A percentile compares a stretch with the other conserved stretches of the same genome.
Conservation (phyloP, 2,329 filamentous ascomycete genomes). For the Emmonsiellopsis sp. region DNA sequence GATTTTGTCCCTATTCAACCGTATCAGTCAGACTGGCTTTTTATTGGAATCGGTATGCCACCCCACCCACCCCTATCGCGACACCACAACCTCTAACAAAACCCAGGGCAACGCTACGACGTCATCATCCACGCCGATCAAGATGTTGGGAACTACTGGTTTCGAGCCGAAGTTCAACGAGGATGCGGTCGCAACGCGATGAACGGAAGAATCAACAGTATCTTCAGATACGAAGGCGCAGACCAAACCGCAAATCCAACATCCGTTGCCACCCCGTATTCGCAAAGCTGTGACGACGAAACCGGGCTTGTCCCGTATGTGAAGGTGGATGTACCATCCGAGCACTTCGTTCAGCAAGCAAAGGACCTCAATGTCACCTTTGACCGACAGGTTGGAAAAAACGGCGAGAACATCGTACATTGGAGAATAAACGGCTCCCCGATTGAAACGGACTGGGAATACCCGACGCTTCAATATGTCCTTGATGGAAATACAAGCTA, state of each 20-base stretch:
- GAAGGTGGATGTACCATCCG: constrained; percentile 14
- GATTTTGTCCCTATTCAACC: constrained; percentile 4
- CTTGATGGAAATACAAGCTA: constrained; percentile 34
- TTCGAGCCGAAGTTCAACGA: constrained; percentile 7
- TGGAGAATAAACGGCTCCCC: constrained; percentile 29
- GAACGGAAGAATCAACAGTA: constrained; percentile 3
- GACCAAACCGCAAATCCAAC: constrained; percentile 5
- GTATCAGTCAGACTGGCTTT: constrained; percentile 5
- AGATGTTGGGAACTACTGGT: constrained; percentile 34
- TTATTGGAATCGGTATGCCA: constrained; percentile 9
- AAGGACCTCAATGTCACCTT: constrained; percentile 15
- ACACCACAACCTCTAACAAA: neutral
- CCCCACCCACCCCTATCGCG: neutral
- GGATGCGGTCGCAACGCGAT: constrained; percentile 3
- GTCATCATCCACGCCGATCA: constrained; percentile 38
- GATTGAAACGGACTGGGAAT: constrained; percentile 35
- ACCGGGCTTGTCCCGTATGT: constrained; percentile 15
- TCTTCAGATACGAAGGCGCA: constrained; percentile 7
- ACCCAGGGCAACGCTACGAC: constrained; percentile 35
- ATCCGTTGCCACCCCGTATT: constrained; percentile 9
- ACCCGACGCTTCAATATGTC: constrained; percentile 38
- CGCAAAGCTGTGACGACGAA: constrained; percentile 12
- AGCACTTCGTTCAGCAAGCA: constrained; percentile 12
- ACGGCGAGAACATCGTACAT: constrained; percentile 13
- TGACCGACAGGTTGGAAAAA: constrained; percentile 10